Evolutionary conservation across 78 protist species (phyloP).

Genomic region (Pigoraptor vietnamica): DNA sequence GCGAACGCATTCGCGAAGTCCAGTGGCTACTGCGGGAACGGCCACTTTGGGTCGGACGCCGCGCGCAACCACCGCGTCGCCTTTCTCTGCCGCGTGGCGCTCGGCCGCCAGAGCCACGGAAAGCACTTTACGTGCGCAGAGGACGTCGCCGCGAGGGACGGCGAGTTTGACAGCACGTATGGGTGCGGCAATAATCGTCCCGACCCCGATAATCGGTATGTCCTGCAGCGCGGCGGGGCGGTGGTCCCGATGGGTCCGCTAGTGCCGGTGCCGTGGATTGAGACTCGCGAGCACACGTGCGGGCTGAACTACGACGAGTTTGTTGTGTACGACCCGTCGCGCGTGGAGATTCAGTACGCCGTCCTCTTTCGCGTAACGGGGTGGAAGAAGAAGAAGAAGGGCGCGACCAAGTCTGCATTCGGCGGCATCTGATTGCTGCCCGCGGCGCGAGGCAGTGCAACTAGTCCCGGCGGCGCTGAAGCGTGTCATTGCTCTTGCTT

Average conservation of each 20-base stretch:
- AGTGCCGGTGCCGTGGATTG: no score
- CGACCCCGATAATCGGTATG: background rate
- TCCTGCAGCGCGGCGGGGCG: background rate
- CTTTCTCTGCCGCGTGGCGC: background rate
- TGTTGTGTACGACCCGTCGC: background rate
- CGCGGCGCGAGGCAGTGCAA: no score
- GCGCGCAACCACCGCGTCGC: background rate
- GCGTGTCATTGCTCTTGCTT: no score
- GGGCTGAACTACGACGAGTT: background rate
- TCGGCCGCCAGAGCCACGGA: background rate
- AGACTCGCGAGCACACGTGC: background rate
- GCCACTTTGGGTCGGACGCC: background rate
- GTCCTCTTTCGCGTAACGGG: background rate
- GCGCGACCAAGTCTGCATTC: no score
- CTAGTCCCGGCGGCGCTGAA: no score
- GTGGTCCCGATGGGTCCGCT: background rate
- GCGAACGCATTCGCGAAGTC: background rate
- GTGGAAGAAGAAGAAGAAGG: background rate
- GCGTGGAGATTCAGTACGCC: background rate
- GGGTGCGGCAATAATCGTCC: background rate
- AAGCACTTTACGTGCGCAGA: background rate
- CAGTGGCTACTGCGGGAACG: background rate
- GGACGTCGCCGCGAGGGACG: background rate
- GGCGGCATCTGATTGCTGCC: no score
- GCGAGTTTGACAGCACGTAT: background rate